Conservation (phyloP, 352 stramenopile genomes). For the Phytopythium litorale region DNA sequence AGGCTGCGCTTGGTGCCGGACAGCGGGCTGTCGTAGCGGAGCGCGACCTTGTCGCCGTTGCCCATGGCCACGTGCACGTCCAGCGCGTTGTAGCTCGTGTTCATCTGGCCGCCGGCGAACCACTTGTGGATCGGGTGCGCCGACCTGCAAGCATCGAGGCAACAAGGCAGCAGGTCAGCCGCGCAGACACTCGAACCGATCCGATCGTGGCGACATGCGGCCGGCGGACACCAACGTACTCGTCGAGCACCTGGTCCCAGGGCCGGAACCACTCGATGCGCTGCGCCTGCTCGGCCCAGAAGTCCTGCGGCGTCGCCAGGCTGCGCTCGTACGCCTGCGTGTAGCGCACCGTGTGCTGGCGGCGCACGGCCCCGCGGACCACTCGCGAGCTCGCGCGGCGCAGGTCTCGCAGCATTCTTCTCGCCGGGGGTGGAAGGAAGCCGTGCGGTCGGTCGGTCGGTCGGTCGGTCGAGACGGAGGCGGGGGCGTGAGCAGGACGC, state of each 20-base stretch:
- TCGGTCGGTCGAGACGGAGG: not conserved
- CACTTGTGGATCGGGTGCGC: conserved; percentile 33
- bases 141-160: conserved; percentile 18
- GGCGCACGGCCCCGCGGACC: not conserved
- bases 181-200: not conserved
- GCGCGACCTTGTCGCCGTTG: conserved; percentile 44
- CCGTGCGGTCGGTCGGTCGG: too few relatives aligned
- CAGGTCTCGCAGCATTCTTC: not conserved
- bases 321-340: conserved; percentile 26
- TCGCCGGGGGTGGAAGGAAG: not conserved
- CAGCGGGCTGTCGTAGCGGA: conserved; percentile 60
- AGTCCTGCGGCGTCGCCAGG: conserved; percentile 20
- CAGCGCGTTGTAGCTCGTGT: conserved; percentile 65
- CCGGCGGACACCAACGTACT: not conserved
- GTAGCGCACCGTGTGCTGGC: conserved; percentile 23
- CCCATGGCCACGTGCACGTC: conserved; percentile 55
- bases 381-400: not conserved
- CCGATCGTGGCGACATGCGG: not conserved
- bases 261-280: conserved; percentile 33
- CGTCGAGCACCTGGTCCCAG: conserved; percentile 23
- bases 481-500: conserved; percentile 2
- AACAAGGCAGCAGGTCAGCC: conserved; percentile 1
- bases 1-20: conserved; percentile 53
- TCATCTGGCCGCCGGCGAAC: conserved; percentile 62
- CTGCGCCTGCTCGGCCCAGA: conserved; percentile 27